These are phyloP conservation scores for Brettanomyces custersianus DNA, from an alignment of 805 yeast genomes.

Conservation along the genomic window DNA sequence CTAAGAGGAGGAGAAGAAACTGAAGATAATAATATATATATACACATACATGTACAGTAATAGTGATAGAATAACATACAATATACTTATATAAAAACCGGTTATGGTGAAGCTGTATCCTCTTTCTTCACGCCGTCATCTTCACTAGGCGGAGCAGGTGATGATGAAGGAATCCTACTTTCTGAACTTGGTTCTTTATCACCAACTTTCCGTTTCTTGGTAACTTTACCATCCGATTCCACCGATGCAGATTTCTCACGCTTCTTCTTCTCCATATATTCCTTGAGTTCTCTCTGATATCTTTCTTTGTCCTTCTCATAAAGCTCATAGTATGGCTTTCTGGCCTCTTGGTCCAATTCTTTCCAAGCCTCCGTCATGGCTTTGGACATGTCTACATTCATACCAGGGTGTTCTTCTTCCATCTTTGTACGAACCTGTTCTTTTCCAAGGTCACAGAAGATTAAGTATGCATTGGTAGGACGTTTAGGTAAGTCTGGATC, in stretches of 20 bases:
- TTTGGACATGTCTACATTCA: slow-evolving; percentile 57
- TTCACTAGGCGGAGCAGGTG: too few relatives aligned
- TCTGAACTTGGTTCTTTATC: neutral
- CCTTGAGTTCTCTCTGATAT: slow-evolving; percentile 64
- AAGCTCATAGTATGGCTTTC: slow-evolving; percentile 63
- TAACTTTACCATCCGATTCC: neutral
- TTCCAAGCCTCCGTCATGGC: slow-evolving; percentile 86
- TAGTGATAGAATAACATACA: neutral
- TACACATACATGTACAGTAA: neutral
- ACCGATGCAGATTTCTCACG: slow-evolving; percentile 5
- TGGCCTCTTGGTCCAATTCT: slow-evolving; percentile 53
- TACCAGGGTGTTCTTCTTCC: slow-evolving; percentile 43
- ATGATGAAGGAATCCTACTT: too few relatives aligned
- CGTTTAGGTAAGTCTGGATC: slow-evolving; percentile 85
- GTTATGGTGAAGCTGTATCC: slow-evolving; percentile 7
- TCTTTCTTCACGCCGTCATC: slow-evolving; percentile 1
- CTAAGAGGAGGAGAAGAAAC: slow-evolving; percentile 40
- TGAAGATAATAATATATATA: slow-evolving; percentile 1
- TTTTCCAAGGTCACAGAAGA: slow-evolving; percentile 81
- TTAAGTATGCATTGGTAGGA: slow-evolving; percentile 83
- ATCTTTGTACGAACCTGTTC: slow-evolving; percentile 56
- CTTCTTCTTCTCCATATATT: slow-evolving; percentile 22
- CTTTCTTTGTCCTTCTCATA: slow-evolving; percentile 74
- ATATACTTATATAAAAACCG: neutral
- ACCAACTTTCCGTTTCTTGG: neutral